Conservation (phyloP, 139 green algal genomes). For the Astrephomene gubernaculifera region DNA sequence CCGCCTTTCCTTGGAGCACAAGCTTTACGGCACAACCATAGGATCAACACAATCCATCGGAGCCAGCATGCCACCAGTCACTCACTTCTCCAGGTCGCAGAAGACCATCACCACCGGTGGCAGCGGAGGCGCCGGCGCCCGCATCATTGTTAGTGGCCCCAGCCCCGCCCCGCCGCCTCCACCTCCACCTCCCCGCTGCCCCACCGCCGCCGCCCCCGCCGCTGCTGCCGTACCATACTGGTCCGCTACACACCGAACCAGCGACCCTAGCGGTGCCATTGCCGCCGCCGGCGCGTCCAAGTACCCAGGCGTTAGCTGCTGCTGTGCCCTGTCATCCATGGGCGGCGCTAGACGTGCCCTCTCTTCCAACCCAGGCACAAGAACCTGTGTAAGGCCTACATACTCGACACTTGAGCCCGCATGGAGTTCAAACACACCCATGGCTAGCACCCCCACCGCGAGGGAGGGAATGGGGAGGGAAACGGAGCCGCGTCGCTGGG, state of each 20-base stretch:
- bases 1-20: too few relatives aligned
- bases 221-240: too few relatives aligned
- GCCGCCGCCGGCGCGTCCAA: constrained; percentile 64
- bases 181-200: not conserved
- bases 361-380: constrained; percentile 68
- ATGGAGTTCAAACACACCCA: constrained; percentile 64
- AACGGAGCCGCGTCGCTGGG: too few relatives aligned
- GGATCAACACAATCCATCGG: too few relatives aligned
- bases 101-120: constrained; percentile 67
- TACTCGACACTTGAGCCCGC: constrained; percentile 27
- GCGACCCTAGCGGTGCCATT: constrained; percentile 48
- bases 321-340: constrained; percentile 32
- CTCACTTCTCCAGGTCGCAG: constrained; percentile 58
- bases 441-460: constrained; percentile 45
- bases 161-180: not conserved
- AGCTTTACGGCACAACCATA: too few relatives aligned
- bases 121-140: not conserved
- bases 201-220: not conserved
- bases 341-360: constrained; percentile 50
- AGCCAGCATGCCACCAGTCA: not conserved
- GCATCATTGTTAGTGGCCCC: not conserved
- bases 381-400: constrained; percentile 60
- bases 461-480: too few relatives aligned
- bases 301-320: constrained; percentile 66
- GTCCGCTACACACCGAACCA: too few relatives aligned